phyloP scores from a whole-genome alignment of 352 stramenopile species.

The Aphanomyces euteiches region DNA sequence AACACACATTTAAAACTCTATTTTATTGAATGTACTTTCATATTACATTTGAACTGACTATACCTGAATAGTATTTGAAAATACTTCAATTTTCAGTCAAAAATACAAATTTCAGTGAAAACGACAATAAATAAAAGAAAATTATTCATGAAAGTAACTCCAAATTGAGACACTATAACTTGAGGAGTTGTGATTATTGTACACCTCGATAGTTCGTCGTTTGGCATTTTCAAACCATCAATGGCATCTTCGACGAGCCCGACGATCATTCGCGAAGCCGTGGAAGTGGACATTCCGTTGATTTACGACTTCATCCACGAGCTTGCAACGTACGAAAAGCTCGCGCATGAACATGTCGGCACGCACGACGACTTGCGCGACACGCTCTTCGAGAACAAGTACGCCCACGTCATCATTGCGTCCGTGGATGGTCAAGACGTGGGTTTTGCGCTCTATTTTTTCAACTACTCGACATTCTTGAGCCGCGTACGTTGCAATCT shows the following conservation, averaged over 20 bases:
- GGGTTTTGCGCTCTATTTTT: constrained; percentile 13
- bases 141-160: no score
- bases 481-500: constrained; percentile 1
- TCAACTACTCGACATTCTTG: constrained; percentile 18
- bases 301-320: constrained; percentile 19
- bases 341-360: constrained; percentile 14
- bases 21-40: no score
- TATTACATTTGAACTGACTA: no score
- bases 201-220: no score
- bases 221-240: no score
- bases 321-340: constrained; percentile 14
- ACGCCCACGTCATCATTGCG: constrained; percentile 12
- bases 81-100: no score
- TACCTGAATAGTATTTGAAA: no score
- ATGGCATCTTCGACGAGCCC: background rate
- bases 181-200: no score
- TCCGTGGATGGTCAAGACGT: constrained; percentile 9
- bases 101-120: no score
- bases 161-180: no score
- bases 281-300: background rate
- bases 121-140: no score
- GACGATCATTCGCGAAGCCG: background rate
- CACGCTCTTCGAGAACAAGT: constrained; percentile 7
- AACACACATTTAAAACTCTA: no score
- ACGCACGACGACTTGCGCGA: constrained; percentile 12